These are phyloP conservation scores for Larix kaempferi DNA, from an alignment of 75 land plant genomes.

Conservation along the genomic window DNA sequence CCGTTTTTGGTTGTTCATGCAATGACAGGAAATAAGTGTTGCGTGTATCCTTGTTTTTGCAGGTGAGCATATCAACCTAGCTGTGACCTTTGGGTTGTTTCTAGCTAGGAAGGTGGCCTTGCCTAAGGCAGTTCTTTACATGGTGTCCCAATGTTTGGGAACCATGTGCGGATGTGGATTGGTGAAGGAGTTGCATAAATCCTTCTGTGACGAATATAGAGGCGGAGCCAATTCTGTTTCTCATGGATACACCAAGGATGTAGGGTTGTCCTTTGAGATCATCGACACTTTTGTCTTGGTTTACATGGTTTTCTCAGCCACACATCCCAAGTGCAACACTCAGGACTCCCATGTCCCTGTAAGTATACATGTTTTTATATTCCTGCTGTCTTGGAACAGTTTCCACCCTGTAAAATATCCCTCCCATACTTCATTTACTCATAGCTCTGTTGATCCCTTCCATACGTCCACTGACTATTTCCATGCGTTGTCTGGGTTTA, in stretches of 20 bases:
- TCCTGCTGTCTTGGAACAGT: too few relatives aligned
- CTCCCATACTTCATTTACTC: too few relatives aligned
- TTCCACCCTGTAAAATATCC: too few relatives aligned
- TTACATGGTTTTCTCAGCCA: constrained; percentile 67
- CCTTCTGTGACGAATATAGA: constrained; percentile 25
- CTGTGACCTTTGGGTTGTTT: constrained; percentile 60
- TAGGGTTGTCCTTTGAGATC: constrained; percentile 51
- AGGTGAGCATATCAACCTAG: constrained; percentile 64
- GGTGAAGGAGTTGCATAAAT: constrained; percentile 46
- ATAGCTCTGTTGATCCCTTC: too few relatives aligned
- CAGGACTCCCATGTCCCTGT: constrained; percentile 67
- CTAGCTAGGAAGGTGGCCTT: constrained; percentile 59
- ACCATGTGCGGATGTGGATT: constrained; percentile 55
- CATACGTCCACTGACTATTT: too few relatives aligned
- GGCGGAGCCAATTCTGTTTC: constrained; percentile 51
- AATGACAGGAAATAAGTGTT: too few relatives aligned
- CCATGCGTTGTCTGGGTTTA: too few relatives aligned
- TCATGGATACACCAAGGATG: constrained; percentile 43
- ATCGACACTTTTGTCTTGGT: constrained; percentile 67
- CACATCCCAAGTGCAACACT: constrained; percentile 62
- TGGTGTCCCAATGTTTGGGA: constrained; percentile 54
- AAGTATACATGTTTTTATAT: not conserved
- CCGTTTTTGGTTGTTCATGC: not conserved
- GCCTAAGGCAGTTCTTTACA: constrained; percentile 42
- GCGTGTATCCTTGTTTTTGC: not conserved